phyloP scores from a whole-genome alignment of 768 basidiomycete species.

The Suillus variegatus region DNA sequence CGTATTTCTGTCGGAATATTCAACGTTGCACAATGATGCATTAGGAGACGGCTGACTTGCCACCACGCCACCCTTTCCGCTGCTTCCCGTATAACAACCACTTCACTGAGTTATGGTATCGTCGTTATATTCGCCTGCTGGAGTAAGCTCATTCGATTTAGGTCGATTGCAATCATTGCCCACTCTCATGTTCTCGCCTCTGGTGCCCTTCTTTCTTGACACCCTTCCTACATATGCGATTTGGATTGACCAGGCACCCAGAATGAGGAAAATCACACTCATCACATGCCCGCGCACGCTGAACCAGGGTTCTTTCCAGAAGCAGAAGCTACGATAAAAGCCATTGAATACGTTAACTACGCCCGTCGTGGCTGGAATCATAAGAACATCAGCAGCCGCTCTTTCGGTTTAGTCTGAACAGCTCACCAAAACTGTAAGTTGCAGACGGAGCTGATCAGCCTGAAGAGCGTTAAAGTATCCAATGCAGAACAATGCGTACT shows the following conservation, averaged over 20 bases:
- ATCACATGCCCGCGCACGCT: too few relatives aligned
- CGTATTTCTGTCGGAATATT: background rate
- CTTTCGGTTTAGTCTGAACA: background rate
- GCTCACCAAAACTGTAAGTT: background rate
- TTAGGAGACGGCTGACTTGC: background rate
- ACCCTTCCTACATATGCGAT: background rate
- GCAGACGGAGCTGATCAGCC: background rate
- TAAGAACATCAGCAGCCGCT: background rate
- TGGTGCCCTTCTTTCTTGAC: background rate
- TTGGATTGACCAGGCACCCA: background rate
- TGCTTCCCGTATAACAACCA: background rate
- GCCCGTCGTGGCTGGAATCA: background rate
- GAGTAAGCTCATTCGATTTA: background rate
- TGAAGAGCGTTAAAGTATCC: background rate
- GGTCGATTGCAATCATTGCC: background rate
- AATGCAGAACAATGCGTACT: background rate
- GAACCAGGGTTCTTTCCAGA: too few relatives aligned
- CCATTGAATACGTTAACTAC: background rate
- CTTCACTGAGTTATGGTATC: background rate
- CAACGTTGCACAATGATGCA: background rate
- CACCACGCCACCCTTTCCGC: background rate
- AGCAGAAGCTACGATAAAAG: background rate
- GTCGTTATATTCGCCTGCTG: background rate
- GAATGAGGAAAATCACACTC: rapidly evolving
- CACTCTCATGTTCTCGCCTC: background rate